Evolutionary conservation across 495 filamentous ascomycete genomes (phyloP), one percentile per base, ranked within the genome.

Genomic region (Astrothelium macrocarpum): DNA sequence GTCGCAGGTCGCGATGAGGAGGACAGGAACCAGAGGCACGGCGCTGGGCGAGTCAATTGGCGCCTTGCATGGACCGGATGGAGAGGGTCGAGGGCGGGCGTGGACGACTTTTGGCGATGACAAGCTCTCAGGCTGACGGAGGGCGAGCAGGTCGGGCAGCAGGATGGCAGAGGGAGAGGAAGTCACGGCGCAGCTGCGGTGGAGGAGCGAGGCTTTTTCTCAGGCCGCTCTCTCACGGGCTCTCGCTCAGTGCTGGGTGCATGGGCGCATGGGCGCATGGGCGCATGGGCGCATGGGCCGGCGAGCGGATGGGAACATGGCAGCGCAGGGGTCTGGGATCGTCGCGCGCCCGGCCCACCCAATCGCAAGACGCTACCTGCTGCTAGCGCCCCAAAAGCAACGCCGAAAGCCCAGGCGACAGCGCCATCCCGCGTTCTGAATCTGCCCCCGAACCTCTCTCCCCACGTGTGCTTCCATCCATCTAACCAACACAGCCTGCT

Each of bases 401-500:
- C 25, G n/a, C 25, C 16, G 23, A 12, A 49, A 20, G 45, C 5
- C 16, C 16, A 20, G 45, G 18, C 45, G 45, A 20, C 49, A 49
- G 45, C 49, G 49, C 49, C 49, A 56, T 56, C 49, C 49, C 49
- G 49, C 49, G 23, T 56, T 29, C 20, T 56, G 49, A 56, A 56
- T 56, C 49, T 29, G 16, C 49, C 49, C 20, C 49, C 49, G 23
- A 29, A 29, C 12, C 23, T 39, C 12, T 56, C 49, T 56, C 49
- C 49, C 49, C 49, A 56, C 49, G 49, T 56, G 49, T 49, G 12
- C 49, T 9, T 56, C 49, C 49, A 9, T 28, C 34, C 34, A 39
- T 39, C 34, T 14, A 39, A 39, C 34, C 34, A 39, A 39, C 34
- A 39, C 34, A 14, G 34, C 34, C 34, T 39, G 34, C 34, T 39